Base-by-base conservation (phyloP, 1,139 yeast species). In the Candida glucosophila region DNA sequence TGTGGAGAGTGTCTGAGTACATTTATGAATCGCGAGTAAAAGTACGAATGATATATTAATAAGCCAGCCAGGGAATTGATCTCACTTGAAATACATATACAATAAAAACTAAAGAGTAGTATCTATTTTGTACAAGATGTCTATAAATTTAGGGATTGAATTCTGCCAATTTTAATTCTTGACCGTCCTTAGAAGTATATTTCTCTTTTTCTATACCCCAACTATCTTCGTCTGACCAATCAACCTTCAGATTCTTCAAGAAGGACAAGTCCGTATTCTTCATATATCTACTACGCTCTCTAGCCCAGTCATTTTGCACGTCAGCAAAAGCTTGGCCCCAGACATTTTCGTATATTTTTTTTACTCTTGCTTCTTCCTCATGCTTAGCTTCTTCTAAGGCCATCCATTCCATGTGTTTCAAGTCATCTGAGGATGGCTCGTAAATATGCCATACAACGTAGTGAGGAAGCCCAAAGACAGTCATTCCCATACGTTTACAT, bases 391-490 rank as follows among this genome's bases (percentile, higher is more conserved):
- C 95, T 52, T 85, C 95, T 43, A 81, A 73, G 1, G 93, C 95
- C 94, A 85, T 81, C 94, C 94, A 83, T 49, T 81, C 94, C 95
- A 85, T 85, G 48, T 85, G 94, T 55, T 82, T 79, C 55, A 81
- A 62, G 57, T 82, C 94, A 43, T 81, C 94, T 3, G 77, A 67
- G 5, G 88, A 77, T 12, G 95, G 94, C 52, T 83, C 95, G 51
- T 82, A 83, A 34, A 83, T 78, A 50, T 83, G 95, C 95, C 95
- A 83, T 35, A 83, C 78, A 22, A 82, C 90, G 47, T 85, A 83
- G 54, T 83, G 93, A 5, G 95, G 94, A 39, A 83, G 61, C 0
- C 95, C 95, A 28, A 76, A 73, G 12, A 83, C 95, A 6, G 76
- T 67, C 47, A 67, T 79, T 5, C 88, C 88, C 92, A 83, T 81